Percentiles rank a stretch among this genome's conserved stretches.
phyloP scores from a whole-genome alignment of 371 early-diverging fungal species.

The Mortierella sp. region DNA sequence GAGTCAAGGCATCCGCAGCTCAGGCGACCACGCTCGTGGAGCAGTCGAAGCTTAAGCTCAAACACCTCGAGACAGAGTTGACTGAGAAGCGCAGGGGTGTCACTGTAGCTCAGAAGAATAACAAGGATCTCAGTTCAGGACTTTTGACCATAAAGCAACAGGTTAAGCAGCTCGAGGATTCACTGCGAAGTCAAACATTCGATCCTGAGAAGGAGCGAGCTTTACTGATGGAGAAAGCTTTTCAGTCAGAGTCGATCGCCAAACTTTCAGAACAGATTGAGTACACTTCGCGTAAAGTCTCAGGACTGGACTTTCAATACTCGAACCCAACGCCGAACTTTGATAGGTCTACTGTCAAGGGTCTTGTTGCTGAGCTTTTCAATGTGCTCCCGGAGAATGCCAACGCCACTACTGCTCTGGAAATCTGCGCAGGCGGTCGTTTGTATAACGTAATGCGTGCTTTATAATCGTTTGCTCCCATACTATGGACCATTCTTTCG shows the following conservation, averaged over 20 bases:
- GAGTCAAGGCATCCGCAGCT: constrained; percentile 56
- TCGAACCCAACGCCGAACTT: constrained; percentile 84
- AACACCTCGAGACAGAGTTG: constrained; percentile 44
- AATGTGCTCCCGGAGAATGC: constrained; percentile 72
- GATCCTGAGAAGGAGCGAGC: constrained; percentile 31
- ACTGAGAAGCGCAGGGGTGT: constrained; percentile 30
- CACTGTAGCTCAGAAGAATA: constrained; percentile 32
- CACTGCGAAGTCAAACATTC: constrained; percentile 37
- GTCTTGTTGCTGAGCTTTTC: constrained; percentile 92
- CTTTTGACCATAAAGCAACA: constrained; percentile 29
- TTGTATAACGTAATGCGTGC: constrained; percentile 83
- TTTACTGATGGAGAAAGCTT: constrained; percentile 35
- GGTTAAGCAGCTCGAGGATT: constrained; percentile 34
- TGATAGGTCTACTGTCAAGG: constrained; percentile 91
- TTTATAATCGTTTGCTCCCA: background rate
- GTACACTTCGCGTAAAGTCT: constrained; percentile 60
- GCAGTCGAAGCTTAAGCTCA: constrained; percentile 51
- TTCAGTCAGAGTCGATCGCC: constrained; percentile 21
- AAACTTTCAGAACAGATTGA: constrained; percentile 60
- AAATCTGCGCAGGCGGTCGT: constrained; percentile 94
- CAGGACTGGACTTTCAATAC: constrained; percentile 79
- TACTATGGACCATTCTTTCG: background rate
- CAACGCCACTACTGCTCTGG: constrained; percentile 84
- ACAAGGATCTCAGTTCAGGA: constrained; percentile 27
- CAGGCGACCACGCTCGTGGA: constrained; percentile 50